phyloP scores from a whole-genome alignment of 352 stramenopile species.

The Phytophthora macrochlamydospora region DNA sequence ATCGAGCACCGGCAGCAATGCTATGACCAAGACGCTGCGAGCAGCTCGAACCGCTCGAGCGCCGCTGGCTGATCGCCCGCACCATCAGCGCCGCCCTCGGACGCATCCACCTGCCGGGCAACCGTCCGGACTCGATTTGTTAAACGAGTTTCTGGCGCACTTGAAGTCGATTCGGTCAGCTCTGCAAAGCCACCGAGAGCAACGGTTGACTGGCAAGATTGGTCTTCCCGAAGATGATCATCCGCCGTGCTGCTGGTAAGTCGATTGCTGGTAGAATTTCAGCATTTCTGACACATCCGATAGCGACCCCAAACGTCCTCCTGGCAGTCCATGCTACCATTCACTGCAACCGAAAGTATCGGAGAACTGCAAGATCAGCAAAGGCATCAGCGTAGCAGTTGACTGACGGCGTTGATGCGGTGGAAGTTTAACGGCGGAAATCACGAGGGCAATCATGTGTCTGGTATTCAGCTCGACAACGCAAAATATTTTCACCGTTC shows the following conservation, averaged over 20 bases:
- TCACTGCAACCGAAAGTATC: background rate
- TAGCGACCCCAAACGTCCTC: too few relatives aligned
- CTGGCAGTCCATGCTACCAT: too few relatives aligned
- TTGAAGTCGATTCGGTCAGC: constrained; percentile 4
- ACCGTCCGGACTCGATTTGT: constrained; percentile 2
- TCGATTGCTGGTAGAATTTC: background rate
- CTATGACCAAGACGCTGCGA: constrained; percentile 3
- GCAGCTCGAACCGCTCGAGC: too few relatives aligned
- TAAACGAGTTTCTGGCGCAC: constrained; percentile 15
- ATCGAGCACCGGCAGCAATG: constrained; percentile 6
- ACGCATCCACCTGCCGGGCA: constrained; percentile 11
- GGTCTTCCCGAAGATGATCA: too few relatives aligned
- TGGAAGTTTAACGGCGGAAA: background rate
- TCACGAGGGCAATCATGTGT: background rate
- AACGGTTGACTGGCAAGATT: background rate
- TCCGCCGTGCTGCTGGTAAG: too few relatives aligned
- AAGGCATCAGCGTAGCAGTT: background rate
- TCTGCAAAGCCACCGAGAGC: background rate
- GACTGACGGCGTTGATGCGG: constrained; percentile 1
- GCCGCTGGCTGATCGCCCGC: constrained; percentile 17
- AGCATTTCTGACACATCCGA: too few relatives aligned
- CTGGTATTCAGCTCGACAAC: background rate
- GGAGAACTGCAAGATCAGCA: background rate
- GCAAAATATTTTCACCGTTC: background rate
- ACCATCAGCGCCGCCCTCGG: constrained; percentile 23